These are phyloP conservation scores for Theileria parva DNA, from an alignment of 169 alveolate genomes.

Conservation along the genomic window DNA sequence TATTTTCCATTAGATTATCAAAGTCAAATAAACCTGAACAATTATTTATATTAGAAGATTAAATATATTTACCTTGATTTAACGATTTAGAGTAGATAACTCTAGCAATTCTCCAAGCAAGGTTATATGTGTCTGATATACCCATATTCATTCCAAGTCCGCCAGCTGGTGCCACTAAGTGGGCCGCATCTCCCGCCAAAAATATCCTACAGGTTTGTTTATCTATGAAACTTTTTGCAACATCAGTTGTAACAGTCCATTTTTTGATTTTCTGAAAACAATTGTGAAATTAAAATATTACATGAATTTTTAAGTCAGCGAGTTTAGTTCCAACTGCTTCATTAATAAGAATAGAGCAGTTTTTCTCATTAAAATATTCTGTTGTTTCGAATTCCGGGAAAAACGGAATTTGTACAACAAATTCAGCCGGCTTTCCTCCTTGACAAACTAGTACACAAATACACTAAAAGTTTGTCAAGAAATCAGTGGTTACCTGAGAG, in stretches of 20 bases:
- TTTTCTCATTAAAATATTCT: conserved; percentile 15
- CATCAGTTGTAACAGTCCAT: conserved; percentile 84
- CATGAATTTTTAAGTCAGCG: conserved; percentile 67
- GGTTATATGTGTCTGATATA: conserved; percentile 80
- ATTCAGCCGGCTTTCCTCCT: conserved; percentile 83
- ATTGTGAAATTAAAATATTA: conserved; percentile 7
- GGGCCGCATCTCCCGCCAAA: conserved; percentile 92
- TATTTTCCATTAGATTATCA: neutral
- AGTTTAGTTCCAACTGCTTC: conserved; percentile 66
- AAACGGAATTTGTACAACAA: conserved; percentile 89
- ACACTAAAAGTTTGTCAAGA: conserved; percentile 17
- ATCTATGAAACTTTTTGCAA: conserved; percentile 76
- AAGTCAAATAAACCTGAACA: neutral
- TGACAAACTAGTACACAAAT: conserved; percentile 87
- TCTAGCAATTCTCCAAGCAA: conserved; percentile 57
- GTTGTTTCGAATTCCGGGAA: conserved; percentile 76
- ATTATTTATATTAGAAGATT: neutral
- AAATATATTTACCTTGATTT: neutral
- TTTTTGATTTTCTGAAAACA: conserved; percentile 39
- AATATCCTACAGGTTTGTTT: conserved; percentile 63
- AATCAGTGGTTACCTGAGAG: conserved; percentile 43
- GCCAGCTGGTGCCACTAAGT: conserved; percentile 91
- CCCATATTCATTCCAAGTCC: conserved; percentile 94
- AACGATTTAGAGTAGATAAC: conserved; percentile 17
- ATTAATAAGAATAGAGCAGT: conserved; percentile 64